Conservation (phyloP, 345 rosid genomes). For the Brassica incana region DNA sequence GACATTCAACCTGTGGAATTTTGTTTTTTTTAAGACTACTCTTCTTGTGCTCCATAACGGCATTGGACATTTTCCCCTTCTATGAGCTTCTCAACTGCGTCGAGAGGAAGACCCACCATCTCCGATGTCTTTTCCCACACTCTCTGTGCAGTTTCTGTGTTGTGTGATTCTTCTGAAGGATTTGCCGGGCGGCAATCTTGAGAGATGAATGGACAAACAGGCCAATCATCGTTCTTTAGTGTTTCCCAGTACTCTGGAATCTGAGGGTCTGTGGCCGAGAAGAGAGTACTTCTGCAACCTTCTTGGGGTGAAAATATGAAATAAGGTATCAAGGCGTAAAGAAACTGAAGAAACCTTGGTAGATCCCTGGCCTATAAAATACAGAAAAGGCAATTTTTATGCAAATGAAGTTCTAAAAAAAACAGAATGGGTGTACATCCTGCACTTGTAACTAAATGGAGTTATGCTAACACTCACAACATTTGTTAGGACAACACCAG, state of each 20-base stretch:
- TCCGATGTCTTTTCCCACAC: constrained; percentile 95
- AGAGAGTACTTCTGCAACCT: constrained; percentile 90
- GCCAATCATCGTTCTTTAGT: constrained; percentile 81
- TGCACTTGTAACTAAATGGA: constrained; percentile 1
- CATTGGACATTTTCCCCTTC: constrained; percentile 67
- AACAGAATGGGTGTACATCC: constrained; percentile 7
- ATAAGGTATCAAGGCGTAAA: constrained; percentile 77
- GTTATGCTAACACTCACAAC: constrained; percentile 64
- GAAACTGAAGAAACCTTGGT: constrained; percentile 75
- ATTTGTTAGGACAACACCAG: constrained; percentile 88
- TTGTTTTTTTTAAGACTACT: constrained; percentile 15
- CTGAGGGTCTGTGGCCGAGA: constrained; percentile 96
- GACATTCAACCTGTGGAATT: background rate
- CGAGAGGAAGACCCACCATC: constrained; percentile 75
- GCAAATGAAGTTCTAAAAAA: constrained; percentile 17
- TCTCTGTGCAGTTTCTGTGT: constrained; percentile 55
- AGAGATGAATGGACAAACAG: constrained; percentile 90
- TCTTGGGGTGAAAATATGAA: constrained; percentile 87
- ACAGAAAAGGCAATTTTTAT: background rate
- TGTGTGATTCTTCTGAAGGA: constrained; percentile 95
- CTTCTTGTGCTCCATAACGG: constrained; percentile 45
- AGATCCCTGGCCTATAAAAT: constrained; percentile 90
- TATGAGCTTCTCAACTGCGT: constrained; percentile 73
- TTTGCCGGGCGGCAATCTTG: constrained; percentile 89
- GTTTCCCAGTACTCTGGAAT: constrained; percentile 81